phyloP scores from a whole-genome alignment of 495 filamentous ascomycete species.

The Achaetomiella virescens region DNA sequence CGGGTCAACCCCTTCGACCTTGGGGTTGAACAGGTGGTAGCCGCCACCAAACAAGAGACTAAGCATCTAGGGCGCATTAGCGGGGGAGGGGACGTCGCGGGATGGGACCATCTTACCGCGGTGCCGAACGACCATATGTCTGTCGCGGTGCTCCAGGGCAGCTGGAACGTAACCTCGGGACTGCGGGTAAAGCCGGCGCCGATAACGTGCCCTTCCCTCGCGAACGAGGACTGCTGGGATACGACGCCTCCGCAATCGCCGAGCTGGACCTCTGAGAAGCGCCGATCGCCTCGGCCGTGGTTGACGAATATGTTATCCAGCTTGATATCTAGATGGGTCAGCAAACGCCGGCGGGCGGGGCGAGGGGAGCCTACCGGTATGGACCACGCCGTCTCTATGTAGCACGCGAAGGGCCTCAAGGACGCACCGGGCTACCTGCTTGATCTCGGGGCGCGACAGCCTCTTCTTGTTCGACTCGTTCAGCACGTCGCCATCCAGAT shows the following conservation, averaged over 20 bases:
- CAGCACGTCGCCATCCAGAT: conserved; percentile 37
- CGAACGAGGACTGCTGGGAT: conserved; percentile 29
- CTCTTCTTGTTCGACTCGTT: conserved; percentile 29
- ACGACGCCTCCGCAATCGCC: conserved; percentile 38
- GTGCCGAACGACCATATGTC: conserved; percentile 45
- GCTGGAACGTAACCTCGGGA: conserved; percentile 34
- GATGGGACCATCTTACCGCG: conserved; percentile 9
- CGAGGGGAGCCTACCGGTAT: conserved; percentile 19
- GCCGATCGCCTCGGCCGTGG: conserved; percentile 23
- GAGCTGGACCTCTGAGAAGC: conserved; percentile 36
- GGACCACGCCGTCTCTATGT: conserved; percentile 36
- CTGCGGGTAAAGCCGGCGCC: conserved; percentile 34
- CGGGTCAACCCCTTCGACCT: conserved; percentile 24
- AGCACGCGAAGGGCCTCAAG: conserved; percentile 34
- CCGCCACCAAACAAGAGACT: conserved; percentile 35
- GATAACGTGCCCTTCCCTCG: conserved; percentile 34
- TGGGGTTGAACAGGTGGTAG: conserved; percentile 40
- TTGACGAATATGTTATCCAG: conserved; percentile 40
- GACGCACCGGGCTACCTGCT: conserved; percentile 34
- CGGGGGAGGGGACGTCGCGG: background rate
- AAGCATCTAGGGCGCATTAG: conserved; percentile 23
- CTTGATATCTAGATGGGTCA: conserved; percentile 28
- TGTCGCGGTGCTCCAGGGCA: conserved; percentile 33
- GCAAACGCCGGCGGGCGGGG: background rate
- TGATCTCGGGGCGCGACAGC: conserved; percentile 36